Conservation (phyloP, 257 asterid genomes). For the Schizonepeta tenuifolia region DNA sequence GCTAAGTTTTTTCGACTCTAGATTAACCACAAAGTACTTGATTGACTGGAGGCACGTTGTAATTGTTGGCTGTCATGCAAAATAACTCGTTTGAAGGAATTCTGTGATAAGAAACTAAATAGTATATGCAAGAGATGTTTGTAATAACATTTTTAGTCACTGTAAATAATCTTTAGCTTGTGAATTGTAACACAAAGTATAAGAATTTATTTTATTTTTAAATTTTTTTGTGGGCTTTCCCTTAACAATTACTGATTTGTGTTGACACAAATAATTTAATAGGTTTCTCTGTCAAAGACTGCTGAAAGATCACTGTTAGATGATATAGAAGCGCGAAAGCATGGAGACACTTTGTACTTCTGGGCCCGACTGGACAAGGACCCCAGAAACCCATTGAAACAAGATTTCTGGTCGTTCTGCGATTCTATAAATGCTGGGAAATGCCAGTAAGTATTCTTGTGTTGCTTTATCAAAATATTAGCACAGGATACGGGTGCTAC, state of each 20-base stretch:
- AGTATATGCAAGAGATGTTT: constrained; percentile 9
- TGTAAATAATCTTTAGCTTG: background rate
- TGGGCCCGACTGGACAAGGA: constrained; percentile 85
- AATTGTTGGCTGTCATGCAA: background rate
- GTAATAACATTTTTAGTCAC: background rate
- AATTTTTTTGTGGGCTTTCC: background rate
- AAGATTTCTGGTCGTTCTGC: constrained; percentile 96
- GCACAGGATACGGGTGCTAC: background rate
- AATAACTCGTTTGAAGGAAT: background rate
- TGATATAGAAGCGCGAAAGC: constrained; percentile 66
- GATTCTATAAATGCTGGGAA: constrained; percentile 93
- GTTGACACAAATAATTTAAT: constrained; percentile 34
- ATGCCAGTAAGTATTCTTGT: constrained; percentile 70
- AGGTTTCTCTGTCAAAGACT: constrained; percentile 74
- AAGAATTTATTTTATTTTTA: background rate
- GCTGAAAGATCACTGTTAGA: constrained; percentile 78
- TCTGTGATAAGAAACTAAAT: background rate
- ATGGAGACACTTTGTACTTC: constrained; percentile 85
- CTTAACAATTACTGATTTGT: constrained; percentile 21
- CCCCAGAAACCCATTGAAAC: constrained; percentile 57
- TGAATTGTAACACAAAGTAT: background rate
- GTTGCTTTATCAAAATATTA: background rate
- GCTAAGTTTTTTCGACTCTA: background rate
- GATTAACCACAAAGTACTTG: background rate
- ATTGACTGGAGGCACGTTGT: background rate